Percentiles rank a stretch among this genome's conserved stretches.
These are phyloP conservation scores for Fusarium oxysporum DNA, from an alignment of 2,329 filamentous ascomycete species.

Conservation along the genomic window DNA sequence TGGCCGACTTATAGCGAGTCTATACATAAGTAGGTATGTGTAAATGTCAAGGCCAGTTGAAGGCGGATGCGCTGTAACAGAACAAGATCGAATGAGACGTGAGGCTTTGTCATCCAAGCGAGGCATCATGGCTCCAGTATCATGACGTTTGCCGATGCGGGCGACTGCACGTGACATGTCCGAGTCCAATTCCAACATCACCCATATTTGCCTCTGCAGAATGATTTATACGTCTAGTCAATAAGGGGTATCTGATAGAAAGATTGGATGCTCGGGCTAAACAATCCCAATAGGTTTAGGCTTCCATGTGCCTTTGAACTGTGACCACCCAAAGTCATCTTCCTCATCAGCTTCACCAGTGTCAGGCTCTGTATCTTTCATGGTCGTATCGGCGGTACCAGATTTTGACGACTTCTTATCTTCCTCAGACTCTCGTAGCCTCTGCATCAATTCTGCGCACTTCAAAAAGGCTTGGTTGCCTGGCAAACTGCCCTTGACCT, in stretches of 20 bases:
- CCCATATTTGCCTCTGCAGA: background rate
- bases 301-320: slow-evolving; percentile 65
- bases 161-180: slow-evolving; percentile 38
- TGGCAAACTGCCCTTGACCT: slow-evolving; percentile 54
- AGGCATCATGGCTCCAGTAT: slow-evolving; percentile 33
- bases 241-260: slow-evolving; percentile 27
- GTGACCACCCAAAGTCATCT: slow-evolving; percentile 57
- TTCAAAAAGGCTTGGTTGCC: slow-evolving; percentile 59
- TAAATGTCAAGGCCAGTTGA: background rate
- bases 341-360: slow-evolving; percentile 42
- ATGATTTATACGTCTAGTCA: background rate
- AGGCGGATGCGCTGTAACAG: slow-evolving; percentile 14
- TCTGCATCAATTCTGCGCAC: slow-evolving; percentile 58
- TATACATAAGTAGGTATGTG: slow-evolving; percentile 54
- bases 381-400: slow-evolving; percentile 11
- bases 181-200: background rate
- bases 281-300: slow-evolving; percentile 69
- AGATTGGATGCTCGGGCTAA: slow-evolving; percentile 43
- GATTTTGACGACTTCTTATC: slow-evolving; percentile 21
- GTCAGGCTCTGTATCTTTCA: slow-evolving; percentile 18
- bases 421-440: slow-evolving; percentile 45
- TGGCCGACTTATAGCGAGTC: slow-evolving; percentile 53
- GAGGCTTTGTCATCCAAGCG: slow-evolving; percentile 44
- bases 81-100: slow-evolving; percentile 35
- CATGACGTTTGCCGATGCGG: slow-evolving; percentile 40